phyloP scores from a whole-genome alignment of 23 red algal species.

The Chondrus crispus region DNA sequence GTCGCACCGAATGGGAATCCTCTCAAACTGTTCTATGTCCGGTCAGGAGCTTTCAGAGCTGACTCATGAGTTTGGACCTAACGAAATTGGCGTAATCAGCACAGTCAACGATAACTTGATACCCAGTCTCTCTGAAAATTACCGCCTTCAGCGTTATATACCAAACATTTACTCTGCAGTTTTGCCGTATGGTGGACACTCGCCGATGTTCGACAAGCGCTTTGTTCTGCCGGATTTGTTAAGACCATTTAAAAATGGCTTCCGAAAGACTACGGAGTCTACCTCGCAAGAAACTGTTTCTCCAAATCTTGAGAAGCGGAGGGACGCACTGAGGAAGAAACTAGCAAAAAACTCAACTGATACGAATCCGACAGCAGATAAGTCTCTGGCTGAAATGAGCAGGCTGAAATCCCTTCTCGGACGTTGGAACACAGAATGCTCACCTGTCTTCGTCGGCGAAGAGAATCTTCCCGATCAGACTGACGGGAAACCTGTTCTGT shows the following conservation, averaged over 20 bases:
- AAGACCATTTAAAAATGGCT: not conserved
- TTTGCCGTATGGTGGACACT: slow-evolving; percentile 54
- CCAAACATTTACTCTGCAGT: slow-evolving; percentile 34
- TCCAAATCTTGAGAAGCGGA: slow-evolving; percentile 1
- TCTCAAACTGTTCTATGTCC: not conserved
- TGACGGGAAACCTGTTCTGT: slow-evolving; percentile 64
- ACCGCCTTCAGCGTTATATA: slow-evolving; percentile 31
- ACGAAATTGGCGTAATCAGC: slow-evolving; percentile 23
- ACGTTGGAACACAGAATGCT: not conserved
- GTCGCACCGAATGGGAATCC: slow-evolving; percentile 33
- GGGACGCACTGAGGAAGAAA: slow-evolving; percentile 1
- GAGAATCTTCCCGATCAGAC: slow-evolving; percentile 42
- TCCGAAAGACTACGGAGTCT: not conserved
- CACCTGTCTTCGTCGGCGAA: slow-evolving; percentile 72
- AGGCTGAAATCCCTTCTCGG: not conserved
- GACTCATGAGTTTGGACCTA: not conserved
- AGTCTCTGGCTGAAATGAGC: slow-evolving; percentile 19
- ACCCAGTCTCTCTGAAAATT: slow-evolving; percentile 40
- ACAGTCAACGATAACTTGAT: slow-evolving; percentile 67
- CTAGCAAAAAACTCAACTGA: not conserved
- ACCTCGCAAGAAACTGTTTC: not conserved
- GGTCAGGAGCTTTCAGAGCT: not conserved
- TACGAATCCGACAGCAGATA: not conserved
- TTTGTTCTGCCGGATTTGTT: slow-evolving; percentile 34
- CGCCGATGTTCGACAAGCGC: slow-evolving; percentile 36